phyloP scores from a whole-genome alignment of 108 stramenopile species.

The Fistulifera pelliculosa region DNA sequence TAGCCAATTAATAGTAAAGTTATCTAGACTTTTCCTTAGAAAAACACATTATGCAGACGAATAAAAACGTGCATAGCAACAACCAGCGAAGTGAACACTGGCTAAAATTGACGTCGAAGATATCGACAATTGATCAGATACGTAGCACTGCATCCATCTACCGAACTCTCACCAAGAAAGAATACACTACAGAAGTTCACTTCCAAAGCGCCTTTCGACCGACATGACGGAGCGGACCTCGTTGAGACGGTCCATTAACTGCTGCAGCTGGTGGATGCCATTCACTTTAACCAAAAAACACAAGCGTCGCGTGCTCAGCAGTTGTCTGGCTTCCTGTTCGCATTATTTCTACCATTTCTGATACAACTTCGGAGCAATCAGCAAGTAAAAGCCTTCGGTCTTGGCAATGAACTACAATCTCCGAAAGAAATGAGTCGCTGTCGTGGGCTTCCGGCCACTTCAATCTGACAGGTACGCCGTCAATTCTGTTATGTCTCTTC shows the following conservation, averaged over 20 bases:
- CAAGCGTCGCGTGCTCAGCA: constrained; percentile 65
- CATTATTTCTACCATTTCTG: constrained; percentile 62
- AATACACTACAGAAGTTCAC: constrained; percentile 5
- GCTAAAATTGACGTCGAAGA: too few relatives aligned
- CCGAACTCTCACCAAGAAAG: too few relatives aligned
- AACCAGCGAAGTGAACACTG: too few relatives aligned
- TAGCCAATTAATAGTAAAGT: too few relatives aligned
- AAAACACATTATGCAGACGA: too few relatives aligned
- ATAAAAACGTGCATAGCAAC: too few relatives aligned
- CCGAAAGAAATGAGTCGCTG: constrained; percentile 37
- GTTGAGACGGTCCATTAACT: constrained; percentile 63
- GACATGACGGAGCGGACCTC: constrained; percentile 70
- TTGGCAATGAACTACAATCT: constrained; percentile 56
- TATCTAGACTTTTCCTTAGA: too few relatives aligned
- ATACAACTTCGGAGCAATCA: constrained; percentile 78
- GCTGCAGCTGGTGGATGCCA: constrained; percentile 61
- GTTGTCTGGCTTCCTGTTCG: constrained; percentile 70
- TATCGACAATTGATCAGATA: too few relatives aligned
- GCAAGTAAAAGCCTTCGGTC: constrained; percentile 77
- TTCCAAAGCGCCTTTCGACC: constrained; percentile 51
- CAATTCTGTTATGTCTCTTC: too few relatives aligned
- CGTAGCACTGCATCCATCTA: too few relatives aligned
- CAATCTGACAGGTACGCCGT: constrained; percentile 30
- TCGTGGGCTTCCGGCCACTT: constrained; percentile 36
- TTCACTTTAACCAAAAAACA: constrained; percentile 63